phyloP scores from a whole-genome alignment of 1,139 yeast species.

The Zygosaccharomyces sapae region DNA sequence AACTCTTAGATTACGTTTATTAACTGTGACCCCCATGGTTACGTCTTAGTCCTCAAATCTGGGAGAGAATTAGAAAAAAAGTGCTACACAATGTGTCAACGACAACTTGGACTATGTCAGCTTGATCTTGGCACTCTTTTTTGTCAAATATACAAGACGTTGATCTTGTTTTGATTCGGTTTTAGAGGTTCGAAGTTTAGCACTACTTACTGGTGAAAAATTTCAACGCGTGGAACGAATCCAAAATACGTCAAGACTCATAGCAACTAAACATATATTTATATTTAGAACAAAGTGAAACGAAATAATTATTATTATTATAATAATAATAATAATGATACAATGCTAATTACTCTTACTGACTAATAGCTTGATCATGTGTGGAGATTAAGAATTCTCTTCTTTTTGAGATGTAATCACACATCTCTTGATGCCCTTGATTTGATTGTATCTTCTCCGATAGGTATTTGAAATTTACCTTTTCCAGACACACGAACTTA shows the following conservation, averaged over 20 bases:
- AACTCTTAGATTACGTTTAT: slow-evolving; percentile 31
- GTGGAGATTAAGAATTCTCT: slow-evolving; percentile 15
- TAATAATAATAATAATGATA: background rate
- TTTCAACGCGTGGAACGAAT: background rate
- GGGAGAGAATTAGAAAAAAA: too few relatives aligned
- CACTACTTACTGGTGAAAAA: background rate
- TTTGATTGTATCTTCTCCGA: slow-evolving; percentile 18
- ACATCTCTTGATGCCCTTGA: slow-evolving; percentile 18
- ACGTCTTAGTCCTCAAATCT: background rate
- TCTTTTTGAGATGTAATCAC: slow-evolving; percentile 23
- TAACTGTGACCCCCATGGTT: slow-evolving; percentile 19
- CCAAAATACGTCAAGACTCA: background rate
- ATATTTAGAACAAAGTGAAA: background rate
- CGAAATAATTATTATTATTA: too few relatives aligned
- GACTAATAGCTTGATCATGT: slow-evolving; percentile 9
- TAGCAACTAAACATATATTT: background rate
- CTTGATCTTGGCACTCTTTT: background rate
- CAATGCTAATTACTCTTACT: too few relatives aligned
- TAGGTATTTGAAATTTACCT: slow-evolving; percentile 26
- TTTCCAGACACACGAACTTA: slow-evolving; percentile 27
- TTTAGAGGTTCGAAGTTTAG: background rate
- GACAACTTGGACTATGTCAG: background rate
- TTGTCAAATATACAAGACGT: background rate
- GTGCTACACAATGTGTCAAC: background rate
- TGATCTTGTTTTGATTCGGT: background rate